Conservation (phyloP, 2,329 filamentous ascomycete genomes). For the Phaeosphaeriaceae sp. region DNA sequence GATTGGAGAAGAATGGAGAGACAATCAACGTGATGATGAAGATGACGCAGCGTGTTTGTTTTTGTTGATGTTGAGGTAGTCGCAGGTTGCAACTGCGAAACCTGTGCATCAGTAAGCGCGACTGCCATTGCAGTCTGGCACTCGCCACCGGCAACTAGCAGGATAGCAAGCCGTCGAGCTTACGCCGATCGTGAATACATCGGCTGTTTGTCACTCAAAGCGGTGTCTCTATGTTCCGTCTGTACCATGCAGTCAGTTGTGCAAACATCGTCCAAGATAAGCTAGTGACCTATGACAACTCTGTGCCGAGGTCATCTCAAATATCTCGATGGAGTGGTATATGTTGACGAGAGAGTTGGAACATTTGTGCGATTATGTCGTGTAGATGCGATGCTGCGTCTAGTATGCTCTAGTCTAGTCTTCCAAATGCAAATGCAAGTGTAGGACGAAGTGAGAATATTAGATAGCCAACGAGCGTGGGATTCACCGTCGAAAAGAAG, state of each 20-base stretch:
- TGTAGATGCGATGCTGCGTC: constrained; percentile 26
- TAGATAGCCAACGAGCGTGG: no score
- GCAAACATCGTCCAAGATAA: background rate
- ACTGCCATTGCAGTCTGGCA: background rate
- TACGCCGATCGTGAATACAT: background rate
- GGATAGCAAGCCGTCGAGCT: background rate
- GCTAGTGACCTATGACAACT: background rate
- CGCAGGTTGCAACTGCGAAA: background rate
- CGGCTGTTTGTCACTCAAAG: background rate
- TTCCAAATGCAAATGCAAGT: constrained; percentile 13
- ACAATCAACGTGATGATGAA: constrained; percentile 1
- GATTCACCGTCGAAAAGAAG: no score
- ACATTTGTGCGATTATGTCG: background rate
- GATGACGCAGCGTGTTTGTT: constrained; percentile 9
- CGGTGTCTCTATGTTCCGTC: background rate
- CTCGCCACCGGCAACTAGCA: background rate
- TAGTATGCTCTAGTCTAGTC: constrained; percentile 9
- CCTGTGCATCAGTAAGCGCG: background rate
- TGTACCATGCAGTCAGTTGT: background rate
- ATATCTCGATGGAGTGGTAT: background rate
- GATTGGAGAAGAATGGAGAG: background rate
- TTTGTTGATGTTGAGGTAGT: background rate
- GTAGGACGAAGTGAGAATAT: constrained; percentile 2
- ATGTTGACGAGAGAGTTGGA: background rate
- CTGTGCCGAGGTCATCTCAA: background rate